A percentile compares a stretch with the other conserved stretches of the same genome.
phyloP scores from a whole-genome alignment of 257 asterid genomes.

The Solanum chiquidenum region DNA sequence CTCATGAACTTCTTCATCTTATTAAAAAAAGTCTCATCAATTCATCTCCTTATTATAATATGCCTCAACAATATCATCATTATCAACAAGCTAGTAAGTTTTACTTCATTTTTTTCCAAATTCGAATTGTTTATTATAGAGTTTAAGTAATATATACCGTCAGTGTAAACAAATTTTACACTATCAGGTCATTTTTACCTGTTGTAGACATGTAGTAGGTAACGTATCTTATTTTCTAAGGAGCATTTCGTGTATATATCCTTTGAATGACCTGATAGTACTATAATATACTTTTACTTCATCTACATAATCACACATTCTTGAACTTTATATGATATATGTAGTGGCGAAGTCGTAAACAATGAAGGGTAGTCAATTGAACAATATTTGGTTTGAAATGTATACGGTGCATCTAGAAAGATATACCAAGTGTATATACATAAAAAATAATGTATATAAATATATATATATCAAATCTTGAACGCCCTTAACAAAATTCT shows the following conservation, averaged over 20 bases:
- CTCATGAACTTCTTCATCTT: conserved; percentile 65
- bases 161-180: background rate
- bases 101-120: background rate
- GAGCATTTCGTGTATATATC: background rate
- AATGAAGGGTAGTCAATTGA: background rate
- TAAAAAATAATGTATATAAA: background rate
- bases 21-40: conserved; percentile 55
- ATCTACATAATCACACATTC: background rate
- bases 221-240: background rate
- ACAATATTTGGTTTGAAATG: background rate
- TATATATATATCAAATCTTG: background rate
- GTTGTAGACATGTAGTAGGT: background rate
- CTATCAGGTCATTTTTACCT: background rate
- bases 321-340: background rate
- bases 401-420: background rate
- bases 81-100: conserved; percentile 61
- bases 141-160: background rate
- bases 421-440: background rate
- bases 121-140: background rate
- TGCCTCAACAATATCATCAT: conserved; percentile 21
- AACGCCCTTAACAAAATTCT: background rate
- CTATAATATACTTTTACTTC: background rate
- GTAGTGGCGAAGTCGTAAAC: background rate
- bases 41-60: conserved; percentile 32
- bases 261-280: background rate